phyloP scores from a whole-genome alignment of 2,329 filamentous ascomycete genomes.

The Talaromyces islandicus region DNA sequence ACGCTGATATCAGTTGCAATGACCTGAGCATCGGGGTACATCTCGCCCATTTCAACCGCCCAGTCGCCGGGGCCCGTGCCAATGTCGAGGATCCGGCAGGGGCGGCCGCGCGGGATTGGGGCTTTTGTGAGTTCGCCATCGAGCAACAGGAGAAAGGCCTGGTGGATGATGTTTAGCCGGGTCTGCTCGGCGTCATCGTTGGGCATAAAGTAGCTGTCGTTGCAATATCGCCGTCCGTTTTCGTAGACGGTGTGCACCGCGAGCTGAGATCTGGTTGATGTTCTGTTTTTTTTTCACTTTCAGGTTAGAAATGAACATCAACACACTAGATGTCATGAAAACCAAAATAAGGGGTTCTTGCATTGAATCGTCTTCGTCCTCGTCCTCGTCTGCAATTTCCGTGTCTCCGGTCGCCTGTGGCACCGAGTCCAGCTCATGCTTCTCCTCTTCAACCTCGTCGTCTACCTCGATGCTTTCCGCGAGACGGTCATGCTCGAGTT shows the following conservation, averaged over 20 bases:
- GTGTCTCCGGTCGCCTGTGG: not conserved
- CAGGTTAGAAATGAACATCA: not conserved
- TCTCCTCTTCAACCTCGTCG: not conserved
- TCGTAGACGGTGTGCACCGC: slow-evolving; percentile 53
- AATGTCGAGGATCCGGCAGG: slow-evolving; percentile 34
- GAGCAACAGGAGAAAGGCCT: slow-evolving; percentile 51
- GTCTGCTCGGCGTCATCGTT: slow-evolving; percentile 62
- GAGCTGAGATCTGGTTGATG: slow-evolving; percentile 30
- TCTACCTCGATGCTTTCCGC: not conserved
- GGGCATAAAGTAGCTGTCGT: slow-evolving; percentile 59
- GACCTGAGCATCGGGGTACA: slow-evolving; percentile 41
- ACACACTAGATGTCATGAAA: too few relatives aligned
- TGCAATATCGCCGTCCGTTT: slow-evolving; percentile 57
- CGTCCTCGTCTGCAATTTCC: not conserved
- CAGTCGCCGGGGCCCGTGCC: slow-evolving; percentile 47
- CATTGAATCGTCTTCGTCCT: slow-evolving; percentile 19
- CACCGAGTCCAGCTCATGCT: not conserved
- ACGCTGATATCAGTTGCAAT: slow-evolving; percentile 39
- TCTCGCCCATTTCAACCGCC: slow-evolving; percentile 42
- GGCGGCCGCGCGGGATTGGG: slow-evolving; percentile 19
- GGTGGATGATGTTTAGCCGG: slow-evolving; percentile 56
- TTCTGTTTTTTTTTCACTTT: slow-evolving; percentile 19
- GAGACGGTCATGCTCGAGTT: not conserved
- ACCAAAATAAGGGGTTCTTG: slow-evolving; percentile 10
- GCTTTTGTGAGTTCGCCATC: slow-evolving; percentile 27